A percentile compares a stretch with the other conserved stretches of the same genome.
These are phyloP conservation scores for Nevesoporus exiguus DNA, from an alignment of 768 basidiomycete species.

Conservation along the genomic window DNA sequence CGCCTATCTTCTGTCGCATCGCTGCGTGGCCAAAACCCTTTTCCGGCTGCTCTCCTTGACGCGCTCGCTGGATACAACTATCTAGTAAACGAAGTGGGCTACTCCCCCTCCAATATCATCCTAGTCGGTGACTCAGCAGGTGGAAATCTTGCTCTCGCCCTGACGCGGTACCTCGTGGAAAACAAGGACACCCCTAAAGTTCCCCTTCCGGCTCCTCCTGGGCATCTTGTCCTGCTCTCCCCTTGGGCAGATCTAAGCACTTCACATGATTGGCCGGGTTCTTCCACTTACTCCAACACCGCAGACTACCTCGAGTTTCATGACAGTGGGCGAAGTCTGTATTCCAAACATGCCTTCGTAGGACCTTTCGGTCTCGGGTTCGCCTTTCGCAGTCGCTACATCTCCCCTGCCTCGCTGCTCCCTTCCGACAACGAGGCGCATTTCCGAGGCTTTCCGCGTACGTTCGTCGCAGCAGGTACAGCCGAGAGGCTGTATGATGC, in stretches of 20 bases:
- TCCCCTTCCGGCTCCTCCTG: constrained; percentile 43
- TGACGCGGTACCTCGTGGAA: constrained; percentile 59
- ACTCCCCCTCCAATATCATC: constrained; percentile 58
- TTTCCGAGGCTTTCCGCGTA: constrained; percentile 58
- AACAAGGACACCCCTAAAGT: constrained; percentile 31
- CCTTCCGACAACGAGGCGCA: constrained; percentile 31
- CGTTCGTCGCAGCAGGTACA: constrained; percentile 56
- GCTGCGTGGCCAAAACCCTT: constrained; percentile 47
- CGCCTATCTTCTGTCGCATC: constrained; percentile 53
- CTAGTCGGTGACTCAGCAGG: constrained; percentile 77
- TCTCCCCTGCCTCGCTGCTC: constrained; percentile 55
- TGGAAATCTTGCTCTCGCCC: constrained; percentile 64
- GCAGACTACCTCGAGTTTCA: constrained; percentile 25
- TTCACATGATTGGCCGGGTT: constrained; percentile 38
- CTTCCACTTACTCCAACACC: constrained; percentile 38
- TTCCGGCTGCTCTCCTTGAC: constrained; percentile 75
- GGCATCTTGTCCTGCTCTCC: constrained; percentile 50
- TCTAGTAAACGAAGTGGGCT: constrained; percentile 55
- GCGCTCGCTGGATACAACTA: constrained; percentile 71
- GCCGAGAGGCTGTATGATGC: constrained; percentile 58
- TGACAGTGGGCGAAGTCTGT: constrained; percentile 17
- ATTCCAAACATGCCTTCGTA: constrained; percentile 41
- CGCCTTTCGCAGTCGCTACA: constrained; percentile 48
- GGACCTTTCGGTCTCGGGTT: constrained; percentile 47
- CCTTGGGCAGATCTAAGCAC: constrained; percentile 50